Evolutionary conservation across 2,329 filamentous ascomycete genomes (phyloP).

Genomic region (Berkeleyomyces rouxiae): DNA sequence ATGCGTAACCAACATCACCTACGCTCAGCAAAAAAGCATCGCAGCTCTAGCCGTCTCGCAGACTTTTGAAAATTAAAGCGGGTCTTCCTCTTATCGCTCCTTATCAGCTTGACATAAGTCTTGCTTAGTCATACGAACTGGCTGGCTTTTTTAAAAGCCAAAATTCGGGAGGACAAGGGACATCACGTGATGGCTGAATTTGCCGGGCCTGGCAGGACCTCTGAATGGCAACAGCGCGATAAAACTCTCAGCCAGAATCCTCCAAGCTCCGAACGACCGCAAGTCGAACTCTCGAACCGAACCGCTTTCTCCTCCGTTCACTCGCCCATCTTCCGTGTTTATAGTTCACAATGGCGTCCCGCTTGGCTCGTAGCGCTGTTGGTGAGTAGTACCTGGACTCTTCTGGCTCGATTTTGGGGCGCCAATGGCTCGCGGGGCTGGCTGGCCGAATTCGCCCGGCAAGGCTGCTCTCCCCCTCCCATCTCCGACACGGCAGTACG

Average conservation of each 20-base stretch:
- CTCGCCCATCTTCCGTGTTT: slow-evolving; percentile 25
- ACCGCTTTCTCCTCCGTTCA: slow-evolving; percentile 16
- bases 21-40: neutral
- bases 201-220: slow-evolving; percentile 19
- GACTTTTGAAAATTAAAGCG: slow-evolving; percentile 16
- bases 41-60: slow-evolving; percentile 3
- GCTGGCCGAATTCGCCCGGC: neutral
- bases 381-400: slow-evolving; percentile 45
- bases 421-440: neutral
- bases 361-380: slow-evolving; percentile 86
- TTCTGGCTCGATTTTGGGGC: neutral
- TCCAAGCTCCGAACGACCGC: slow-evolving; percentile 24
- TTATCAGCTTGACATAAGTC: neutral
- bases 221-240: slow-evolving; percentile 22
- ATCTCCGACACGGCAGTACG: neutral
- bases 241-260: slow-evolving; percentile 31
- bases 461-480: neutral
- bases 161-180: slow-evolving; percentile 13
- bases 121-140: neutral
- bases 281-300: slow-evolving; percentile 26
- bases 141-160: neutral
- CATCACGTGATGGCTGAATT: slow-evolving; percentile 24
- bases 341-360: slow-evolving; percentile 75
- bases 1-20: neutral
- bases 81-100: slow-evolving; percentile 12